A percentile compares a stretch with the other conserved stretches of the same genome.
phyloP scores from a whole-genome alignment of 495 filamentous ascomycete genomes.

The Aspergillus nidulans region DNA sequence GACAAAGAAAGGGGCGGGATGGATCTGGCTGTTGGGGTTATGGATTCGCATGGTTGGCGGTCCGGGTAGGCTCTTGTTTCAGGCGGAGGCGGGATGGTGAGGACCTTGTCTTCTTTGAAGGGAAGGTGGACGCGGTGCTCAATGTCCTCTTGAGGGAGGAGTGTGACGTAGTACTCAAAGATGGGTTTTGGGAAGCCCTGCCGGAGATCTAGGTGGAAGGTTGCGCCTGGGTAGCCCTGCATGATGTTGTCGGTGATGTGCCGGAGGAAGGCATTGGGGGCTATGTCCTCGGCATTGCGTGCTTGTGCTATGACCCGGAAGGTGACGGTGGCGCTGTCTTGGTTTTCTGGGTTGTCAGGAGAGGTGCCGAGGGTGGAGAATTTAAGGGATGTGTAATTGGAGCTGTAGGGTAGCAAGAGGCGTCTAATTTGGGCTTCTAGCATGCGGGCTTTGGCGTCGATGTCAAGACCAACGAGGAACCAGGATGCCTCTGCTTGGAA shows the following conservation, averaged over 20 bases:
- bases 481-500: slow-evolving; percentile 40
- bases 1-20: no score
- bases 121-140: slow-evolving; percentile 37
- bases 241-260: slow-evolving; percentile 39
- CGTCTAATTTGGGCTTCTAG: slow-evolving; percentile 33
- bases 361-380: slow-evolving; percentile 33
- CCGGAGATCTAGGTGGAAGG: slow-evolving; percentile 37
- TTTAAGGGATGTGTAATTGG: slow-evolving; percentile 26
- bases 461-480: slow-evolving; percentile 36
- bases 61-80: slow-evolving; percentile 28
- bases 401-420: slow-evolving; percentile 18
- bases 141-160: slow-evolving; percentile 35
- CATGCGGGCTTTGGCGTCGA: slow-evolving; percentile 36
- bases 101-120: slow-evolving; percentile 27
- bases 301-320: slow-evolving; percentile 39
- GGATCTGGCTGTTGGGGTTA: slow-evolving; percentile 20
- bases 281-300: slow-evolving; percentile 29
- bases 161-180: slow-evolving; percentile 42
- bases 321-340: slow-evolving; percentile 36
- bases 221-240: slow-evolving; percentile 41
- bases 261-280: slow-evolving; percentile 30
- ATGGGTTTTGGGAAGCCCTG: slow-evolving; percentile 33
- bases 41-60: slow-evolving; percentile 23
- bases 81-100: slow-evolving; percentile 33
- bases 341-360: slow-evolving; percentile 24